Base-by-base conservation (phyloP, 2,329 filamentous ascomycete genomes). In the Pseudocercospora ulei region DNA sequence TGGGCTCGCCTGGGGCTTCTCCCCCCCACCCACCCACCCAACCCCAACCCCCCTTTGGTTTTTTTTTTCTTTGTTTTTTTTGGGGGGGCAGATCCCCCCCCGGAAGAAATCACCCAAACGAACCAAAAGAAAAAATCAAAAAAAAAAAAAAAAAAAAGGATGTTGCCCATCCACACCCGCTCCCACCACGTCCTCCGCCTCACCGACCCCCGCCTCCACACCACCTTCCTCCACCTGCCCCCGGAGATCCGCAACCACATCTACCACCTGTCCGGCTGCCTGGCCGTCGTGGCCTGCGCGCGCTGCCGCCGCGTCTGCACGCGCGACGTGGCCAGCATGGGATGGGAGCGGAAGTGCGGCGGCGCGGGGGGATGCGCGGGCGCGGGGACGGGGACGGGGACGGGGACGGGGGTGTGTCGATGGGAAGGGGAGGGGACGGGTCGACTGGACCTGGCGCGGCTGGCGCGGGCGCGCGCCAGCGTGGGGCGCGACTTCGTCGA, bases 211-310 rank as follows among this genome's bases (percentile, higher is more conserved):
- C 17, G 30, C 4, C 30, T 33, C 9, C 20, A 23, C 4, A 33
- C 30, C 14, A 38, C 39, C 7, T 47, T 47, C 30, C 23, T 47
- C 26, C 30, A 41, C 22, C 34, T 47, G 3, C 44, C 44, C 2
- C 34, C 41, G 11, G 44, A 47, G 29, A 24, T 47, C 12, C 41
- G 44, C 18, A 44, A 44, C 38, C 41, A 30, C 5, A 41, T 47
- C 13, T 47, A 47, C 24, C 26, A 37, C 6, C 30, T 47, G 12
- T 31, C 23, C 14, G 44, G 41, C 6, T 47, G 44, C 29, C 31
- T 47, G n/a, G 31, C 26, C 11, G 35, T 47, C 11, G 23, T 36
- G 7, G 20, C 31, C 3, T 43, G 41, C 16, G 35, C 35, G 26
- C 38, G 36, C 9, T 43, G 41, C 20, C 34, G 28, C 25, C 39